Evolutionary conservation across 352 stramenopile genomes (phyloP).

Genomic region (Achlya hypogyna): DNA sequence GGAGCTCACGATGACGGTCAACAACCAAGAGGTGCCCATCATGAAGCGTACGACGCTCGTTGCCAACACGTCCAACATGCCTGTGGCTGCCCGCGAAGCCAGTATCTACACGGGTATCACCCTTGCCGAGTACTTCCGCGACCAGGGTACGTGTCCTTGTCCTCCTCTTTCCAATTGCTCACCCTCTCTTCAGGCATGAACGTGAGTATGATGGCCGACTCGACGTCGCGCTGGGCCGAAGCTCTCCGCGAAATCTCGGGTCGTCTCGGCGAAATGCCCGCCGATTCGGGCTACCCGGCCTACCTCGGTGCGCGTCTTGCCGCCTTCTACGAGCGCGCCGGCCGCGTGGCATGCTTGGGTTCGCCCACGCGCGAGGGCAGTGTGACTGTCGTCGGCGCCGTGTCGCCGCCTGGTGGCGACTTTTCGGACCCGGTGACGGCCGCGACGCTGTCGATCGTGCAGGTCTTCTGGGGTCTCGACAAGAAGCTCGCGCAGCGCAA

Average conservation of each 20-base stretch:
- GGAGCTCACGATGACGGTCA: conserved; percentile 98
- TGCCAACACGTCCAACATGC: conserved; percentile 99
- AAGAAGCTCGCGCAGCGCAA: conserved; percentile 99
- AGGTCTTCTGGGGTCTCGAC: conserved; percentile 99
- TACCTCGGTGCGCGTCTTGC: conserved; percentile 98
- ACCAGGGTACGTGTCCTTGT: conserved; percentile 53
- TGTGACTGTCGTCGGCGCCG: conserved; percentile 98
- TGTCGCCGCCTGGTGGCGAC: conserved; percentile 98
- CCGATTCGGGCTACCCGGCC: conserved; percentile 94
- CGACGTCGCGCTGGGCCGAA: conserved; percentile 98
- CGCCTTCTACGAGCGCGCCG: conserved; percentile 99
- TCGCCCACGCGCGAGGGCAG: conserved; percentile 96
- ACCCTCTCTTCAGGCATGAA: conserved; percentile 89
- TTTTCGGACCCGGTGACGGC: conserved; percentile 99
- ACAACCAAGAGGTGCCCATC: conserved; percentile 96
- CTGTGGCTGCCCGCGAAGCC: conserved; percentile 97
- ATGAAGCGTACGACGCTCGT: conserved; percentile 99
- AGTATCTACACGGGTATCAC: conserved; percentile 99
- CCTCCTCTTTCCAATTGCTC: background rate
- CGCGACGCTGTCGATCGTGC: conserved; percentile 98
- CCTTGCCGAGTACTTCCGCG: conserved; percentile 98
- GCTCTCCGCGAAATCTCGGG: conserved; percentile 99
- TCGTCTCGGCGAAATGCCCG: conserved; percentile 99
- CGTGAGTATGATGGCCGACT: conserved; percentile 99
- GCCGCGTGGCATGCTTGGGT: conserved; percentile 95